Evolutionary conservation across 176 grass and related monocot genomes (phyloP), one percentile per base, ranked within the genome.

Genomic region (Alopecurus myosuroides): DNA sequence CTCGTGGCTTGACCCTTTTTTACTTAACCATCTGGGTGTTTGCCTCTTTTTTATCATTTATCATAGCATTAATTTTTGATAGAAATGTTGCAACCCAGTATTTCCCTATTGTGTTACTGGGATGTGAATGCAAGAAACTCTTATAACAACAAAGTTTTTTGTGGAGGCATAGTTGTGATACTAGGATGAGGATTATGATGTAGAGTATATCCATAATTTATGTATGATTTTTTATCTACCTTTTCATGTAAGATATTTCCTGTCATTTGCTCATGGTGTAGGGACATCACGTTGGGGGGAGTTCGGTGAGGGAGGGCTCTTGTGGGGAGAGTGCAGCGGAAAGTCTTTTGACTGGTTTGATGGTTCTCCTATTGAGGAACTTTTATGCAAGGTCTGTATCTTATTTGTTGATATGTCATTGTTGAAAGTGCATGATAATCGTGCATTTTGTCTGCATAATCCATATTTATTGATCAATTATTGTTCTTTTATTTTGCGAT

Each of bases 281-380:
- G 96, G 96, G 56, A 98, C 96, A 80, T 88, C 82, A 37, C 86
- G 93, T 19, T 98, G 96, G 96, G 89, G 95, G 53, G 96, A 98
- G 85, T 98, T 92, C 29, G 96, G 96, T 33, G 89, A 90, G 81
- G 96, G 96, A 68, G 93, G 96, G 31, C 87, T 98, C 53, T 84
- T 98, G 86, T 98, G 93, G 96, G 96, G 93, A 88, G 96, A 94
- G 85, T 98, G 96, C 83, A 92, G 46, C 35, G 90, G 91, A 84
- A 94, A 98, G 70, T 89, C 89, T 80, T 95, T 88, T 55, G 93
- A 94, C 45, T 95, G 93, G 96, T 94, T 92, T 90, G 87, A 90
- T 20, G 91, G 91, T 77, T 80, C 84, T 89, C 91, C 96, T 70
- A 55, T 90, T 42, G 85, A 98, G 50, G 93, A 95, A 52, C 76